Evolutionary conservation across 257 asterid genomes (phyloP).

Genomic region (Solanum chmielewskii): DNA sequence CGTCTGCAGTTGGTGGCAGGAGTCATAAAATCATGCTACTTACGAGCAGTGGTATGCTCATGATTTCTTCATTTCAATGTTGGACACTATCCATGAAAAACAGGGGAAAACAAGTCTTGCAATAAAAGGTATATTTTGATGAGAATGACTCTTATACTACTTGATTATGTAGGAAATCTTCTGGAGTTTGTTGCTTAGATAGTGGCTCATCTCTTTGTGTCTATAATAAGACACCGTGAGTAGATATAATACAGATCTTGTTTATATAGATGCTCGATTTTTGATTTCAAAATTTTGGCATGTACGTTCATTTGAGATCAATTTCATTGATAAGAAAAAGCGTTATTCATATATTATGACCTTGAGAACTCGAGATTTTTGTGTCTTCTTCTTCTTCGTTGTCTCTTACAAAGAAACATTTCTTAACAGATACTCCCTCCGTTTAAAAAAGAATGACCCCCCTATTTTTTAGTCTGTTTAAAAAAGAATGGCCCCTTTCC

Average conservation of each 20-base stretch:
- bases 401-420: background rate
- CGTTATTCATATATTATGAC: background rate
- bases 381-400: background rate
- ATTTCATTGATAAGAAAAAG: background rate
- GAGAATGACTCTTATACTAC: background rate
- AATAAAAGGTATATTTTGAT: constrained; percentile 32
- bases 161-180: background rate
- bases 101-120: constrained; percentile 41
- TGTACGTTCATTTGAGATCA: background rate
- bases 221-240: background rate
- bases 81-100: constrained; percentile 84
- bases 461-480: no score
- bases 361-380: background rate
- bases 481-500: no score
- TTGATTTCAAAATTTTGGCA: background rate
- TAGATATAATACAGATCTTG: background rate
- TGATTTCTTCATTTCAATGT: constrained; percentile 84
- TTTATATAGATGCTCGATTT: background rate
- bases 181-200: background rate
- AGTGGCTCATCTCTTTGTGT: background rate
- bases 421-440: constrained; percentile 25
- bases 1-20: constrained; percentile 86
- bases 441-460: no score
- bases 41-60: constrained; percentile 96
- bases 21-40: constrained; percentile 68